Percentiles rank a stretch among this genome's conserved stretches.
These are phyloP conservation scores for Tulasnella sp. DNA, from an alignment of 768 basidiomycete genomes.

Conservation along the genomic window DNA sequence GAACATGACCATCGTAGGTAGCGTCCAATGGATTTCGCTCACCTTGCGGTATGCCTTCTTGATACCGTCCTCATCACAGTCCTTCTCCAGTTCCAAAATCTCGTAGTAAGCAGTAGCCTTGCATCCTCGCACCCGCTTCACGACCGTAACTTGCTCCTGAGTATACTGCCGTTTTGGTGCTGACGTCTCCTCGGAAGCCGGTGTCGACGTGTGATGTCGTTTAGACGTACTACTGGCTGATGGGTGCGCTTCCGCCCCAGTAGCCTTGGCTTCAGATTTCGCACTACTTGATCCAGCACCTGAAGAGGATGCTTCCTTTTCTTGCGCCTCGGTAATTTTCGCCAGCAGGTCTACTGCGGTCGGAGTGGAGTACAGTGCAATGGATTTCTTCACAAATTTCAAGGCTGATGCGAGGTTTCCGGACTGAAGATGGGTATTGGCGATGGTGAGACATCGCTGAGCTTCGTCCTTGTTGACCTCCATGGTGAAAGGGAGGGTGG, in stretches of 20 bases:
- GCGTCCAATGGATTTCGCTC: conserved; percentile 22
- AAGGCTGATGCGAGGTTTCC: conserved; percentile 70
- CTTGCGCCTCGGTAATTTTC: conserved; percentile 50
- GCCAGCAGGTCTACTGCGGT: conserved; percentile 63
- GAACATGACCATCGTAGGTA: not conserved
- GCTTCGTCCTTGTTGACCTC: conserved; percentile 79
- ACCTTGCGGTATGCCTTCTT: conserved; percentile 98
- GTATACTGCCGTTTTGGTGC: conserved; percentile 72
- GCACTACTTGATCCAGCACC: conserved; percentile 34
- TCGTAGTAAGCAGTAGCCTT: conserved; percentile 90
- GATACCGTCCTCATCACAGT: conserved; percentile 74
- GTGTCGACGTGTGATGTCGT: conserved; percentile 37
- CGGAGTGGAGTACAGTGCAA: conserved; percentile 69
- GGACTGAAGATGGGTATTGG: conserved; percentile 62
- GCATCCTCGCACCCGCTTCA: conserved; percentile 78
- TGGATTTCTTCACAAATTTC: conserved; percentile 85
- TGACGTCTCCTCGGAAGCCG: conserved; percentile 25
- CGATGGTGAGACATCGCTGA: conserved; percentile 67
- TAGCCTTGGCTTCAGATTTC: conserved; percentile 34
- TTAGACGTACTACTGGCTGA: conserved; percentile 67
- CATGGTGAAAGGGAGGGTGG: not conserved
- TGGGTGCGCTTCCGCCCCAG: conserved; percentile 51
- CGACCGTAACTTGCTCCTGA: conserved; percentile 68
- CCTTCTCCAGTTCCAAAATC: conserved; percentile 69
- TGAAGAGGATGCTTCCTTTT: conserved; percentile 27